A percentile compares a stretch with the other conserved stretches of the same genome.
Conservation (phyloP, 192 early-diverging fungal genomes). For the Chytriomyces hyalinus region DNA sequence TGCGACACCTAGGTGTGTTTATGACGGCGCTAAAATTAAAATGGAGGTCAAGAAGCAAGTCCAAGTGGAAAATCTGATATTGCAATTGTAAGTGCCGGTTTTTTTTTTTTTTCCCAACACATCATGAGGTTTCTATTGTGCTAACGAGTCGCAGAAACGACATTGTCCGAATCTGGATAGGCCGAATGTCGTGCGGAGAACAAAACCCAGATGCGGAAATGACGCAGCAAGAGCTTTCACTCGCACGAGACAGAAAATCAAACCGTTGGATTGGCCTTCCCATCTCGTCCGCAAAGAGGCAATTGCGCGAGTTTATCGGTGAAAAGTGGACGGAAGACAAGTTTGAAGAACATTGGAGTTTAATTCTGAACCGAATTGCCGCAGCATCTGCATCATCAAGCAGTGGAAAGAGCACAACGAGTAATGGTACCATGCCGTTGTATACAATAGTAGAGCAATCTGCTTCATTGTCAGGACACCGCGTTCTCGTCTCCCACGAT, state of each 20-base stretch:
- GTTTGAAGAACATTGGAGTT: conserved; percentile 53
- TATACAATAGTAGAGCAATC: too few species aligned
- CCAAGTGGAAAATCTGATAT: conserved; percentile 29
- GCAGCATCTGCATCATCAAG: too few species aligned
- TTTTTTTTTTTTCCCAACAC: too few species aligned
- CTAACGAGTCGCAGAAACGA: conserved; percentile 14
- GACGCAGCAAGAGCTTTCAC: conserved; percentile 12
- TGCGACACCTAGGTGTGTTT: conserved; percentile 36
- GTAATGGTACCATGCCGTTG: too few species aligned
- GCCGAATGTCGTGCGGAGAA: conserved; percentile 19
- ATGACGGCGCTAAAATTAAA: conserved; percentile 40
- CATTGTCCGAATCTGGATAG: conserved; percentile 34
- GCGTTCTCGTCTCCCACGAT: conserved; percentile 42
- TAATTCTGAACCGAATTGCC: conserved; percentile 38
- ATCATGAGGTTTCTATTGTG: neutral
- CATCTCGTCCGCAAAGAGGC: conserved; percentile 37
- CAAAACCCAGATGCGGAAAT: conserved; percentile 21
- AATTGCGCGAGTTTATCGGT: conserved; percentile 45
- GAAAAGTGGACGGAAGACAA: conserved; percentile 45
- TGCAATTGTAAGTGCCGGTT: conserved; percentile 28
- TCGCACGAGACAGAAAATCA: neutral
- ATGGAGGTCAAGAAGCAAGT: conserved; percentile 32
- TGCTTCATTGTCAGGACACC: conserved; percentile 25
- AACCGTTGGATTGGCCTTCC: conserved; percentile 50
- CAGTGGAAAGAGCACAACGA: neutral